Evolutionary conservation across 805 yeast species (phyloP).

Genomic region (Soucietia sequanensis): DNA sequence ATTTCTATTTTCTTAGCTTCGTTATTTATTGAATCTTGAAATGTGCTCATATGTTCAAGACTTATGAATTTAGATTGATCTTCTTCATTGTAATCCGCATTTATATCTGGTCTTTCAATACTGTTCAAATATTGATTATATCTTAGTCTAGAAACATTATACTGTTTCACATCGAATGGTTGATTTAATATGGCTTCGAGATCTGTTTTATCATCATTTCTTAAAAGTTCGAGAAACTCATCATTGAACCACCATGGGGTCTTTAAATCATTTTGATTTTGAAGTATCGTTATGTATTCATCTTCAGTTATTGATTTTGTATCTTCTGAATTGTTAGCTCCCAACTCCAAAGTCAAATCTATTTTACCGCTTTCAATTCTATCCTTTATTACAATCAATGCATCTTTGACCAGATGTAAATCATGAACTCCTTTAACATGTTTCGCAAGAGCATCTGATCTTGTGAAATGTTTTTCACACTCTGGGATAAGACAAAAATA

Average conservation of each 20-base stretch:
- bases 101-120: constrained; percentile 13
- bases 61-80: constrained; percentile 4
- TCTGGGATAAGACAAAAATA: constrained; percentile 65
- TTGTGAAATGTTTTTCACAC: constrained; percentile 57
- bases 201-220: constrained; percentile 8
- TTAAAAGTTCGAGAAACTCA: constrained; percentile 24
- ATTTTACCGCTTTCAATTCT: constrained; percentile 28
- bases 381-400: constrained; percentile 26
- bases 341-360: constrained; percentile 16
- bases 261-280: constrained; percentile 32
- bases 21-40: constrained; percentile 4
- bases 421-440: constrained; percentile 65
- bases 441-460: constrained; percentile 61
- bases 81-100: constrained; percentile 3
- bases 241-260: constrained; percentile 44
- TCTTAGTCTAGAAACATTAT: constrained; percentile 31
- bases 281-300: constrained; percentile 26
- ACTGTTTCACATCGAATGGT: constrained; percentile 33
- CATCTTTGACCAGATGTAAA: constrained; percentile 39
- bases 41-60: not conserved
- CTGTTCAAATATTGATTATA: constrained; percentile 22
- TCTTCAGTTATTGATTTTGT: constrained; percentile 18
- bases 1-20: not conserved
- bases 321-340: constrained; percentile 16
- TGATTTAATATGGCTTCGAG: constrained; percentile 18